Evolutionary conservation across 1,284 basidiomycete species (phyloP), one percentile per base, ranked within the genome.

Genomic region (Clitocybe nebularis): DNA sequence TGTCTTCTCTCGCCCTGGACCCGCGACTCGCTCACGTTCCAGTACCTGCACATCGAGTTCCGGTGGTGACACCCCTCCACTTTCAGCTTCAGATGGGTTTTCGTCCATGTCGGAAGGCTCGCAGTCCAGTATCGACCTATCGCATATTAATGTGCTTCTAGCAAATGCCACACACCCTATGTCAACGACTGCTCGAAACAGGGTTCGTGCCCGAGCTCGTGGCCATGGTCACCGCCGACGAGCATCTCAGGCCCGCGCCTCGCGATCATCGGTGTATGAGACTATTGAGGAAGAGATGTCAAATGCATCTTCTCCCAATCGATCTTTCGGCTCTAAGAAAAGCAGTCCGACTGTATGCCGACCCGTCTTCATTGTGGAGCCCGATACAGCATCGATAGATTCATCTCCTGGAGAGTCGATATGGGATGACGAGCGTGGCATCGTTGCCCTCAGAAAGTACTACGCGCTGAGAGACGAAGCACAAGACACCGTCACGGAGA

Each of bases 221-320:
- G 81, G 82, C 1, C 71, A 75, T 32, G 81, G 83, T 5, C 84
- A 87, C 57, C 80, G 80, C 37, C 79, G 81, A 38, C 75, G 82
- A 2, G 73, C 78, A 37, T 86, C 84, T 8, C 72, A 79, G 41
- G 71, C 74, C 33, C 75, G 74, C 17, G 72, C 73, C 9, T 83
- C 83, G 7, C 71, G 81, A 2, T 68, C 78, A 0, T 89, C 86
- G 0, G 71, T 86, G 1, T 88, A 87, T 47, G 85, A 88, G 56
- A 88, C 82, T 0, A 89, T 90, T 41, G 71, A 85, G 39, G 85
- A 89, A 49, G 87, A 89, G 49, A 58, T 69, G 5, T 68, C 70
- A 1, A 66, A 62, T 36, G 64, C 71, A 1, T 60, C 69, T 0
- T 68, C 67, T 1, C 62, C 71, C 0, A 46, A 57, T 13, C 60